These are phyloP conservation scores for Nigrospora oryzae DNA, from an alignment of 2,329 filamentous ascomycete genomes.

Conservation along the genomic window DNA sequence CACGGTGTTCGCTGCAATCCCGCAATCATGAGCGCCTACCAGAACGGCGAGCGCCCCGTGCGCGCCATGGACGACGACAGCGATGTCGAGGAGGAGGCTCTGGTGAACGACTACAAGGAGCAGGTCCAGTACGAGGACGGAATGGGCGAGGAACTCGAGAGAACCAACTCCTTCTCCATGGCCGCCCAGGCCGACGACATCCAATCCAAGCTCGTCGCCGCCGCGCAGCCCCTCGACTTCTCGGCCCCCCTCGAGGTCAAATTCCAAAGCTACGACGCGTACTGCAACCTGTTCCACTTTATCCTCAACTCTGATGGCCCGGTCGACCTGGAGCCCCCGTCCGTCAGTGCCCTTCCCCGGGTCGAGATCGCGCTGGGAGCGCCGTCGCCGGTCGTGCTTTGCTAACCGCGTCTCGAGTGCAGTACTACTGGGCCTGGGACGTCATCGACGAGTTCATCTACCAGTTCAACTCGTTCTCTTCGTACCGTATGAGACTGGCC, in stretches of 20 bases:
- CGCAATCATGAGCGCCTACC: constrained; percentile 50
- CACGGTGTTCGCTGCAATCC: background rate
- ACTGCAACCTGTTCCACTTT: constrained; percentile 98
- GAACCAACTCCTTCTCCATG: constrained; percentile 59
- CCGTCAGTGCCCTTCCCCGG: constrained; percentile 51
- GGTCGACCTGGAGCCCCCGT: constrained; percentile 92
- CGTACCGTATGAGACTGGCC: constrained; percentile 88
- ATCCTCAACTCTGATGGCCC: constrained; percentile 99
- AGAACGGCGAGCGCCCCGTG: constrained; percentile 51
- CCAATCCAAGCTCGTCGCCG: constrained; percentile 82
- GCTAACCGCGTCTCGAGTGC: constrained; percentile 3
- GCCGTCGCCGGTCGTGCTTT: too few species aligned
- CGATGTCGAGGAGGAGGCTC: constrained; percentile 90
- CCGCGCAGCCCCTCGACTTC: constrained; percentile 92
- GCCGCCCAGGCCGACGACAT: constrained; percentile 80
- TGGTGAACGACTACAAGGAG: constrained; percentile 93
- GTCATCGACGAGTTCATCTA: constrained; percentile 99
- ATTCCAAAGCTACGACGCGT: constrained; percentile 98
- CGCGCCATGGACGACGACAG: constrained; percentile 70
- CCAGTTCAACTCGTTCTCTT: constrained; percentile 99
- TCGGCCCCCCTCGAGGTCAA: constrained; percentile 93
- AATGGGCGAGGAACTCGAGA: constrained; percentile 67
- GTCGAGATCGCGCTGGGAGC: constrained; percentile 5
- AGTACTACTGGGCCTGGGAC: constrained; percentile 99
- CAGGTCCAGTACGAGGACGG: constrained; percentile 91